Evolutionary conservation across 345 rosid species (phyloP), one percentile per base, ranked within the genome.

Genomic region (Trapa incisa): DNA sequence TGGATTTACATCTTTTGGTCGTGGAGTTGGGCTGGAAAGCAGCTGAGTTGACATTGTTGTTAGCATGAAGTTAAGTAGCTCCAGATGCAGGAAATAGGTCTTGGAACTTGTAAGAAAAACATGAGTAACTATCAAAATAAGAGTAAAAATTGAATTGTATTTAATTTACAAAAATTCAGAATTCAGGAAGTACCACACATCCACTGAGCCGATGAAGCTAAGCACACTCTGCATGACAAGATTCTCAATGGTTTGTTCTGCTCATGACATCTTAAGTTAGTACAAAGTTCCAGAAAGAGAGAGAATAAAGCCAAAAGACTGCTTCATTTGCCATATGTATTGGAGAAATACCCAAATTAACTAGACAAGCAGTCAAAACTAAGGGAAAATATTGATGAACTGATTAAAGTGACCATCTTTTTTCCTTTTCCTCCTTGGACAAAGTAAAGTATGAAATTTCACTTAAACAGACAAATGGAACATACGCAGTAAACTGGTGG

Each of bases 31-130:
- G 39, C 86, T 89, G 42, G 79, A 86, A 42, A 78, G 89, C 78
- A 94, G 97, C 77, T 94, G 96, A 69, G 99, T 85, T 65, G 99
- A 85, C 96, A 94, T 89, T 1, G 90, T 84, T 67, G 87, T 80
- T 61, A 87, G 85, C 84, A 85, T 75, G 88, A 95, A 95, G 76
- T 83, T 85, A 58, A 95, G 87, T 85, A 91, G 76, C 88, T 95
- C 96, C 77, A 85, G 97, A 80, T 95, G 99, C 72, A 89, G 82
- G 69, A 78, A 74, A 73, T 85, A 85, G 54, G 93, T 82, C 50
- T 78, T 81, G 70, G 87, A 81, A 74, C 99, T 95, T 72, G 87
- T 76, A 47, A 77, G 67, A 78, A 72, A 75, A 83, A 75, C 50
- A 78, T 75, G 45, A 38, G 77, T 75, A 73, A 81, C 61, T 48